Conservation (phyloP, 768 basidiomycete species). For the Calvatia gigantea region DNA sequence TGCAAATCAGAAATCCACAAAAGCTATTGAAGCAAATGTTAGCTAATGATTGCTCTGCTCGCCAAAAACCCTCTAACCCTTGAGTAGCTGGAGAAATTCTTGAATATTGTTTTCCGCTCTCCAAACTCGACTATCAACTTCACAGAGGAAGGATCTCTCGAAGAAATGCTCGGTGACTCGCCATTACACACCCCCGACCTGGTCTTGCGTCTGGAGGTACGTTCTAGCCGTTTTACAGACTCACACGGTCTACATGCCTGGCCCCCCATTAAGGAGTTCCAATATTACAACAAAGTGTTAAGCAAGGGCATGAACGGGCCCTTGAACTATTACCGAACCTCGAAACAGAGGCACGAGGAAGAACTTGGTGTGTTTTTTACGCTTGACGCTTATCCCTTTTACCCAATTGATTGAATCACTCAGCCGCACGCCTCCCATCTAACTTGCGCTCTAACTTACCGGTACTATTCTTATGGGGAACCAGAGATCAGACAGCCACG, state of each 20-base stretch:
- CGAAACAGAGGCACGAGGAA: conserved; percentile 60
- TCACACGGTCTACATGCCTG: too few relatives aligned
- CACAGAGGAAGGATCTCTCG: conserved; percentile 20
- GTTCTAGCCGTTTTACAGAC: neutral
- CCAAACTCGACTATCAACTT: conserved; percentile 21
- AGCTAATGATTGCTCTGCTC: conserved; percentile 12
- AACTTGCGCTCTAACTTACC: conserved; percentile 47
- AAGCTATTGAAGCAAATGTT: conserved; percentile 57
- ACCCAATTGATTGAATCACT: neutral
- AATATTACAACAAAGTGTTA: conserved; percentile 46
- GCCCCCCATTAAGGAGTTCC: conserved; percentile 43
- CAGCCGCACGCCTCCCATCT: conserved; percentile 42
- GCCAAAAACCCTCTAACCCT: neutral
- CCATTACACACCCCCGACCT: conserved; percentile 11
- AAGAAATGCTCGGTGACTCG: conserved; percentile 2
- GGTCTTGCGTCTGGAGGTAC: neutral
- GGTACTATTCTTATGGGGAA: conserved; percentile 60
- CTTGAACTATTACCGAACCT: conserved; percentile 74
- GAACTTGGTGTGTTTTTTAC: conserved; percentile 37
- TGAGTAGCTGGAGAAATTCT: conserved; percentile 35
- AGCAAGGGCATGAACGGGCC: conserved; percentile 61
- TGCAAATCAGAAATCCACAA: conserved; percentile 44
- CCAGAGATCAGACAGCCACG: conserved; percentile 46
- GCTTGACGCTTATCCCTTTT: neutral
- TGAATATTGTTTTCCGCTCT: conserved; percentile 25